Base-by-base conservation (phyloP, 1,139 yeast species). In the Saccharomycopsis hybrid region DNA sequence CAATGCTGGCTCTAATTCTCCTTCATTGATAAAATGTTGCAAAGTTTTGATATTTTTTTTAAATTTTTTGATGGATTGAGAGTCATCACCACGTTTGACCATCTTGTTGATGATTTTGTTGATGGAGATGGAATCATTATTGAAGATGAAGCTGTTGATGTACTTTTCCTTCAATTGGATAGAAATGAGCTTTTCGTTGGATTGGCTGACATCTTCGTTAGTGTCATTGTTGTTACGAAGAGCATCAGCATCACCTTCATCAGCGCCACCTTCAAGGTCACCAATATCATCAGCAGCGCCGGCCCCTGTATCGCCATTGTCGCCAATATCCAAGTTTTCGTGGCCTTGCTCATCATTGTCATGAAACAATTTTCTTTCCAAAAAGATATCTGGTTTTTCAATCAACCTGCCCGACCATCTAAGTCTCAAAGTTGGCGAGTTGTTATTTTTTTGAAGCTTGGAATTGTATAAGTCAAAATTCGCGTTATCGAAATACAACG, bases 401-500 rank as follows among this genome's bases (percentile, higher is more conserved):
- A 71, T 66, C 54, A 92, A 74, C 59, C 80, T 82, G 29, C 97
- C 97, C 55, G 87, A 78, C 98, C 98, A 92, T 65, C 92, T 78
- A 59, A 92, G 72, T 62, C 97, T 77, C 57, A 92, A 69, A 4
- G 96, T 84, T 2, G 85, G 83, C 0, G 90, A 77, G 7, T 83
- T 76, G 58, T 83, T 85, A 54, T 78, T 71, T 56, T 80, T 80
- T 59, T 85, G 77, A 59, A 92, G 73, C 67, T 88, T 88, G 61
- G 84, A 78, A 67, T 89, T 88, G 71, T 92, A 92, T 56, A 92
- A 72, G 58, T 87, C 95, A 62, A 92, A 88, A 56, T 79, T 72
- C 32, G 79, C 74, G 62, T 85, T 89, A 65, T 92, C 98, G 64
- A 92, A 87, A 70, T 92, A 92, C 55, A 92, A 70, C 31, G 94